These are phyloP conservation scores for Cryomyces minteri DNA, from an alignment of 495 filamentous ascomycete species.

Conservation along the genomic window DNA sequence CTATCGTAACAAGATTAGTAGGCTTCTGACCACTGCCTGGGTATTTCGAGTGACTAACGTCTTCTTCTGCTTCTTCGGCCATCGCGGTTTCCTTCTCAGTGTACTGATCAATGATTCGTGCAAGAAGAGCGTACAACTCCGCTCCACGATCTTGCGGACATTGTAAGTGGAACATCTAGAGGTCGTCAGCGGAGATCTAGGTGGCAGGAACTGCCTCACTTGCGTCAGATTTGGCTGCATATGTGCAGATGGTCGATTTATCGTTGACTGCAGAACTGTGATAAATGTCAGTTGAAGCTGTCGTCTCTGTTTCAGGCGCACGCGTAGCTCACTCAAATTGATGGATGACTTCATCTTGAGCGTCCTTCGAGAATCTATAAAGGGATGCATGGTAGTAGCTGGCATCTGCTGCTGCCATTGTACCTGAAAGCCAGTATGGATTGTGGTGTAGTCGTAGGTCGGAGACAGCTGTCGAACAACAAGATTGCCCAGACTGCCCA, in stretches of 20 bases:
- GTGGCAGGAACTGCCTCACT: neutral
- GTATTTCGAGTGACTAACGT: neutral
- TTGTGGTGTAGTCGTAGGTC: neutral
- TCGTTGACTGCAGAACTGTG: neutral
- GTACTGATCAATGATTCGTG: neutral
- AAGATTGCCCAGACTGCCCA: neutral
- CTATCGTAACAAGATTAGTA: too few relatives aligned
- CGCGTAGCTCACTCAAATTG: neutral
- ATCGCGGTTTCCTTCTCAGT: neutral
- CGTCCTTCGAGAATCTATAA: conserved; percentile 1
- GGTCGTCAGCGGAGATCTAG: neutral
- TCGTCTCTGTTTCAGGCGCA: neutral
- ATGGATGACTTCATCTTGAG: neutral
- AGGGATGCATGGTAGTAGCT: conserved; percentile 5
- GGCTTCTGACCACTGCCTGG: too few relatives aligned
- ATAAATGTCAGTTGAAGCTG: neutral
- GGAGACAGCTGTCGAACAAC: too few relatives aligned
- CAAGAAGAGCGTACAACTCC: neutral
- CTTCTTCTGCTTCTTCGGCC: neutral
- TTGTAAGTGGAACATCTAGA: neutral
- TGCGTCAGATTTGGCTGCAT: neutral
- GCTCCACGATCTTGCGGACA: neutral
- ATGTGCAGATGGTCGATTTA: neutral
- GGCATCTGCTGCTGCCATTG: conserved; percentile 1
- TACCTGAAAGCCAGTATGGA: neutral